These are phyloP conservation scores for Agroathelia rolfsii DNA, from an alignment of 1,284 basidiomycete species.

Conservation along the genomic window DNA sequence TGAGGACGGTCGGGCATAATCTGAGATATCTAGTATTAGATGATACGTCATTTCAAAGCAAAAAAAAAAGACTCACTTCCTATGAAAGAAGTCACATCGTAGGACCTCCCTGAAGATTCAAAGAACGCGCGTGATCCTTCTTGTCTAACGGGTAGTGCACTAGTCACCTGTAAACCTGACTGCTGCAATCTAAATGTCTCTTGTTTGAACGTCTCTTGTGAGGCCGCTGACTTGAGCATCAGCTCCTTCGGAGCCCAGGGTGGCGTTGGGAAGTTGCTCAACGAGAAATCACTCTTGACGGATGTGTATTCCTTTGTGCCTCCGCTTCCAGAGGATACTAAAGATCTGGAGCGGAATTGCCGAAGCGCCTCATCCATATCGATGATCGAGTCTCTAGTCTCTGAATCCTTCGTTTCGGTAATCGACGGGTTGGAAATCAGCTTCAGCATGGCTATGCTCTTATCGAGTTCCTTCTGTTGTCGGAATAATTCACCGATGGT, in stretches of 20 bases:
- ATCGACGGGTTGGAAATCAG: too few species aligned
- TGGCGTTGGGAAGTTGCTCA: slow-evolving; percentile 61
- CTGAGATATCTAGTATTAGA: slow-evolving; percentile 20
- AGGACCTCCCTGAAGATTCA: slow-evolving; percentile 45
- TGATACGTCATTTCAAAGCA: slow-evolving; percentile 4
- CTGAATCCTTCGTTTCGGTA: too few species aligned
- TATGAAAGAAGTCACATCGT: slow-evolving; percentile 70
- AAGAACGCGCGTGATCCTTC: too few species aligned
- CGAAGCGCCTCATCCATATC: too few species aligned
- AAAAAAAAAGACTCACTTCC: slow-evolving; percentile 34
- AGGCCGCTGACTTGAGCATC: slow-evolving; percentile 7
- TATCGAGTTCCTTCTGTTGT: slow-evolving; percentile 56
- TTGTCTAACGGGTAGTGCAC: too few species aligned
- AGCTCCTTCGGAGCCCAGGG: slow-evolving; percentile 28
- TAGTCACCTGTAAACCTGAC: too few species aligned
- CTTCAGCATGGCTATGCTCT: slow-evolving; percentile 49
- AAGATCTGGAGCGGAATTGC: too few species aligned
- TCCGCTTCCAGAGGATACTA: too few species aligned
- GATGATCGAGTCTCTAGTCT: too few species aligned
- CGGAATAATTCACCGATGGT: slow-evolving; percentile 41
- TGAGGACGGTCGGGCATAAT: slow-evolving; percentile 11
- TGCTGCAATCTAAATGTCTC: too few species aligned
- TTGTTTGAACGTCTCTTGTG: too few species aligned
- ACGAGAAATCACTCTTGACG: slow-evolving; percentile 50
- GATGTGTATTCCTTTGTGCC: slow-evolving; percentile 22